A percentile compares a stretch with the other conserved stretches of the same genome.
Evolutionary conservation across 257 asterid genomes (phyloP).

Genomic region (Solanum ossicruentum): DNA sequence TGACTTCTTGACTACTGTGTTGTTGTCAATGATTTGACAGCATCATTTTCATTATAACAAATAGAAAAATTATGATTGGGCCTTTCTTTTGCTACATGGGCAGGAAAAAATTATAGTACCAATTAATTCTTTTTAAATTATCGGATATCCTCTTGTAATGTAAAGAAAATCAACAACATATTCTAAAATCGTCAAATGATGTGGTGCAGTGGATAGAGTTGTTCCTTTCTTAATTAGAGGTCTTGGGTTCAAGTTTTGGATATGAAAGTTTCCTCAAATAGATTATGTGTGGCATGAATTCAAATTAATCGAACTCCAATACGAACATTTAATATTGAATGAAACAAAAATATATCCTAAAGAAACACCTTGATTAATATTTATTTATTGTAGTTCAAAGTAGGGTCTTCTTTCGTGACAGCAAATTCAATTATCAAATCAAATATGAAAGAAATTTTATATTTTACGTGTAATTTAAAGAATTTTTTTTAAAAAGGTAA

Average conservation of each 20-base stretch:
- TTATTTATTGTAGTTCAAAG: not conserved
- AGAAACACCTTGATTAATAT: not conserved
- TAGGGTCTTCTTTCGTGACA: not conserved
- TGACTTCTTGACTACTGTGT: not conserved
- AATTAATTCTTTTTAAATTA: not conserved
- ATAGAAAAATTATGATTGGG: not conserved
- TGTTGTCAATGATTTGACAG: not conserved
- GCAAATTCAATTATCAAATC: not conserved
- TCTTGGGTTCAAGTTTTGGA: too few species aligned
- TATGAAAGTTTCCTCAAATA: too few species aligned
- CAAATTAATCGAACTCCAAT: too few species aligned
- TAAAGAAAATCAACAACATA: not conserved
- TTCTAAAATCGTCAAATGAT: too few species aligned
- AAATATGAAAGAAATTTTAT: not conserved
- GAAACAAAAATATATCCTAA: too few species aligned
- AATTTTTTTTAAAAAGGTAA: not conserved
- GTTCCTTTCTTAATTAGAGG: too few species aligned
- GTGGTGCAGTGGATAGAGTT: too few species aligned
- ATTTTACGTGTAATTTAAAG: not conserved
- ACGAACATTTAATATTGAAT: too few species aligned
- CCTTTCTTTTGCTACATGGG: not conserved
- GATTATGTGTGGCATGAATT: too few species aligned
- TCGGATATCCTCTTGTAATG: not conserved
- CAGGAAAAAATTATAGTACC: not conserved
- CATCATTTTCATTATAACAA: not conserved